Conservation (phyloP, 2,329 filamentous ascomycete species). For the Fusarium sp. region DNA sequence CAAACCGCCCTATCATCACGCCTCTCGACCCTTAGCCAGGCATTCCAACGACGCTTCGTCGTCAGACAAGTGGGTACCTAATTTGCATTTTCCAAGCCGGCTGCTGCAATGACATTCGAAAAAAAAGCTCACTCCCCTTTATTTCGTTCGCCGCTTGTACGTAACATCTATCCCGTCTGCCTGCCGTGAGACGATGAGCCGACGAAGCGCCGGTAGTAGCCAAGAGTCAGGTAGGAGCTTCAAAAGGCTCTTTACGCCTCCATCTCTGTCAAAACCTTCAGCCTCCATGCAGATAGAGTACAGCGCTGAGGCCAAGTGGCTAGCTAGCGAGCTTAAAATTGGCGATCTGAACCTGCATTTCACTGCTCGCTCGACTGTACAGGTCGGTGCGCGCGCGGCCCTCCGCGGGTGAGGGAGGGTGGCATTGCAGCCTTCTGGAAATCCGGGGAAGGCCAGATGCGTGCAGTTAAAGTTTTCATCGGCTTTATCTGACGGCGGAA, state of each 20-base stretch:
- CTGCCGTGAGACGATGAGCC: conserved; percentile 7
- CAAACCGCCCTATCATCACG: conserved; percentile 13
- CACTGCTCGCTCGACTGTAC: conserved; percentile 27
- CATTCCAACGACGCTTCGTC: conserved; percentile 4
- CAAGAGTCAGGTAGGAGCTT: conserved; percentile 5
- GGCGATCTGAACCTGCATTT: conserved; percentile 33
- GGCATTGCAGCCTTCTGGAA: conserved; percentile 39
- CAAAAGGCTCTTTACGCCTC: conserved; percentile 19
- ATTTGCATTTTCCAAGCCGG: conserved; percentile 15
- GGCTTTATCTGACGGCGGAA: conserved; percentile 29
- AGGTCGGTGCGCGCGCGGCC: conserved; percentile 28
- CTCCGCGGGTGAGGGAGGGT: conserved; percentile 29
- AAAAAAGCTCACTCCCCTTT: conserved; percentile 18
- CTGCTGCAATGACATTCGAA: conserved; percentile 19
- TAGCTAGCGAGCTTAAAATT: conserved; percentile 27
- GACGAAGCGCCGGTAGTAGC: conserved; percentile 28
- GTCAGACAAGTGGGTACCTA: conserved; percentile 18
- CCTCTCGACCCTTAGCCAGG: neutral
- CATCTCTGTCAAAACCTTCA: conserved; percentile 8
- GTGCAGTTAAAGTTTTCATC: neutral
- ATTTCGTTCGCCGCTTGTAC: conserved; percentile 24
- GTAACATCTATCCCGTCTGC: conserved; percentile 23
- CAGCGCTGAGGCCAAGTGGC: conserved; percentile 29
- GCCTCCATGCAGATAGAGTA: conserved; percentile 17
- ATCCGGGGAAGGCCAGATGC: conserved; percentile 27